Percentiles rank a stretch among this genome's conserved stretches.
These are phyloP conservation scores for Yamadazyma triangularis DNA, from an alignment of 1,139 yeast genomes.

Conservation along the genomic window DNA sequence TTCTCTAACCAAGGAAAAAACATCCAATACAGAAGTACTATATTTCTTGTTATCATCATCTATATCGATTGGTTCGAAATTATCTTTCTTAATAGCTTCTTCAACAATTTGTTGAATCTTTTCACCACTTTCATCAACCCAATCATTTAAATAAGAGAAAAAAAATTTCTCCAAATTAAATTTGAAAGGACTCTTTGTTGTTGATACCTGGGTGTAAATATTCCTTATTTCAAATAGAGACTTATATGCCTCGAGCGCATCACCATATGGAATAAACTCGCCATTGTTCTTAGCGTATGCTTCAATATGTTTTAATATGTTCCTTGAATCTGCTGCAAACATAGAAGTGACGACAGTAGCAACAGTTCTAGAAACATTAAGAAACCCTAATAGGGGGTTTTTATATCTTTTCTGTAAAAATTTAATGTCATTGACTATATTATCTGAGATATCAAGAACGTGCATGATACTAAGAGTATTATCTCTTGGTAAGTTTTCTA, in stretches of 20 bases:
- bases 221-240: conserved; percentile 53
- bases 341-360: conserved; percentile 56
- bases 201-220: conserved; percentile 48
- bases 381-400: conserved; percentile 54
- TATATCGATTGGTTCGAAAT: conserved; percentile 50
- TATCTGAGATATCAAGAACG: conserved; percentile 56
- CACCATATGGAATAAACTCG: conserved; percentile 48
- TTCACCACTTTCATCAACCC: conserved; percentile 53
- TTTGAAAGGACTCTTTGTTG: conserved; percentile 34
- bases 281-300: conserved; percentile 34
- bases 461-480: conserved; percentile 53
- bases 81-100: conserved; percentile 53
- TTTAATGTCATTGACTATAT: conserved; percentile 47
- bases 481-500: conserved; percentile 63
- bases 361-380: conserved; percentile 52
- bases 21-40: conserved; percentile 60
- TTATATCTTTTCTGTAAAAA: conserved; percentile 58
- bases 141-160: conserved; percentile 50
- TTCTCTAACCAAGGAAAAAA: conserved; percentile 60
- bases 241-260: conserved; percentile 58
- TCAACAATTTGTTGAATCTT: conserved; percentile 48
- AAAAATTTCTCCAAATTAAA: conserved; percentile 60
- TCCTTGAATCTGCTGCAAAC: conserved; percentile 60
- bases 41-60: conserved; percentile 32
- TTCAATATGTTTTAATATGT: conserved; percentile 55